Conservation (phyloP, 2,329 filamentous ascomycete genomes). For the Pseudofabraea citricarpa region DNA sequence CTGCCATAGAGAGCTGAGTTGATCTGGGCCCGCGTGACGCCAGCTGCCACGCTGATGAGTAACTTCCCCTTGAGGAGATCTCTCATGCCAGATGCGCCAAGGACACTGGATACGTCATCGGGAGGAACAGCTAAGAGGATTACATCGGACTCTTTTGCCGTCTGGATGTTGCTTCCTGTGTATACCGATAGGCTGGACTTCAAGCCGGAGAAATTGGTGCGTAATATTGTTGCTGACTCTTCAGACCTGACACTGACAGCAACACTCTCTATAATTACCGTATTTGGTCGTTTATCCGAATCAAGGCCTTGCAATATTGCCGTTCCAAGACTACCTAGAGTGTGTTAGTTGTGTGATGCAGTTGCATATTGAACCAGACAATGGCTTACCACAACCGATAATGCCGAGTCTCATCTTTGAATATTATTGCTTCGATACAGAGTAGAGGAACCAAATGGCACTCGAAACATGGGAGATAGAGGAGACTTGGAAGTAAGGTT, state of each 20-base stretch:
- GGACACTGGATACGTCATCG: slow-evolving; percentile 32
- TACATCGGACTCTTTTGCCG: slow-evolving; percentile 27
- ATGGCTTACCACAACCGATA: neutral
- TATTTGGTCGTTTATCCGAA: neutral
- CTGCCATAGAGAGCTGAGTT: neutral
- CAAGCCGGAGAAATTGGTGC: neutral
- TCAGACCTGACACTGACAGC: neutral
- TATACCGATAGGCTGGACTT: neutral
- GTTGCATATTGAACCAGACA: neutral
- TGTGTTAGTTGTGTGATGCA: neutral
- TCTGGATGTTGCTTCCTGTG: neutral
- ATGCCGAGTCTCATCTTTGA: neutral
- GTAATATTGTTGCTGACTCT: neutral
- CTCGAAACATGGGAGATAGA: neutral
- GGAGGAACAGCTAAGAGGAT: slow-evolving; percentile 44
- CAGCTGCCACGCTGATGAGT: slow-evolving; percentile 46
- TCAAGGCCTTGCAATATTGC: neutral
- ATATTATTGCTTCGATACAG: neutral
- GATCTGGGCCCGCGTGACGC: slow-evolving; percentile 39
- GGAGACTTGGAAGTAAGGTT: neutral
- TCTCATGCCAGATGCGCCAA: slow-evolving; percentile 32
- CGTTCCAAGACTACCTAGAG: neutral
- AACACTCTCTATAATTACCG: neutral
- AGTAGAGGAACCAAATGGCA: neutral
- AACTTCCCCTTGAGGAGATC: slow-evolving; percentile 39